A percentile compares a stretch with the other conserved stretches of the same genome.
phyloP scores from a whole-genome alignment of 352 stramenopile genomes.

The Phytopythium ostracodes region DNA sequence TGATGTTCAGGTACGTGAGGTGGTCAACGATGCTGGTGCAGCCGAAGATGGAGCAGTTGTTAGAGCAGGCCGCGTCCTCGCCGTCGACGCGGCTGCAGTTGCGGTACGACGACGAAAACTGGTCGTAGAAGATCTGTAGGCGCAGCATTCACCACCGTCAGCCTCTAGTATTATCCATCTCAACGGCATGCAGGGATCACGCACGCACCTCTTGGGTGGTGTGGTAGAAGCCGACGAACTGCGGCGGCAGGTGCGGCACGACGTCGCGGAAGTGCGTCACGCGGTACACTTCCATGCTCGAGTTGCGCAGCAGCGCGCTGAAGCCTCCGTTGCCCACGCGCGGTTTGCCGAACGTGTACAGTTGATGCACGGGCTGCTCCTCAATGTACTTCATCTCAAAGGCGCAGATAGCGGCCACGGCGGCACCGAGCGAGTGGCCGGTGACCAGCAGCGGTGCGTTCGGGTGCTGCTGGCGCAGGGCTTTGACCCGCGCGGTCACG shows the following conservation, averaged over 20 bases:
- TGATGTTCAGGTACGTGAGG: conserved; percentile 85
- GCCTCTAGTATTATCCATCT: background rate
- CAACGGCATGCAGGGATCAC: no score
- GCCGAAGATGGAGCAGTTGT: conserved; percentile 66
- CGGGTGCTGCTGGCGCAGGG: conserved; percentile 31
- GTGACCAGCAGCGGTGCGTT: conserved; percentile 53
- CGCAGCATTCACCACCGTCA: conserved; percentile 7
- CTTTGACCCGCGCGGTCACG: conserved; percentile 31
- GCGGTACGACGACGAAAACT: conserved; percentile 61
- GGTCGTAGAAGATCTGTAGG: conserved; percentile 73
- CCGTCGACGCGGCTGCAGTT: conserved; percentile 51
- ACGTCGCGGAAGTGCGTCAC: conserved; percentile 77
- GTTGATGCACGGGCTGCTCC: conserved; percentile 38
- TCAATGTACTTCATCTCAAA: conserved; percentile 71
- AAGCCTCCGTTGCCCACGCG: conserved; percentile 73
- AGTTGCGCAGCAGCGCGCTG: conserved; percentile 40
- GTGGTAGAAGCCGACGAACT: conserved; percentile 75
- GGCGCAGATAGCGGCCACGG: conserved; percentile 63
- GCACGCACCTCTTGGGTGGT: conserved; percentile 55
- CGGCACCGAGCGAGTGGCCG: conserved; percentile 72
- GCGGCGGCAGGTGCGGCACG: conserved; percentile 73
- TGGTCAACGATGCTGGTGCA: conserved; percentile 84
- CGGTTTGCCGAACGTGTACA: conserved; percentile 80
- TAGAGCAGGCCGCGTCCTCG: conserved; percentile 65
- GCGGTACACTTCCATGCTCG: conserved; percentile 58